Percentiles rank a stretch among this genome's conserved stretches.
phyloP scores from a whole-genome alignment of 1,139 yeast genomes.

The Candida sp. region DNA sequence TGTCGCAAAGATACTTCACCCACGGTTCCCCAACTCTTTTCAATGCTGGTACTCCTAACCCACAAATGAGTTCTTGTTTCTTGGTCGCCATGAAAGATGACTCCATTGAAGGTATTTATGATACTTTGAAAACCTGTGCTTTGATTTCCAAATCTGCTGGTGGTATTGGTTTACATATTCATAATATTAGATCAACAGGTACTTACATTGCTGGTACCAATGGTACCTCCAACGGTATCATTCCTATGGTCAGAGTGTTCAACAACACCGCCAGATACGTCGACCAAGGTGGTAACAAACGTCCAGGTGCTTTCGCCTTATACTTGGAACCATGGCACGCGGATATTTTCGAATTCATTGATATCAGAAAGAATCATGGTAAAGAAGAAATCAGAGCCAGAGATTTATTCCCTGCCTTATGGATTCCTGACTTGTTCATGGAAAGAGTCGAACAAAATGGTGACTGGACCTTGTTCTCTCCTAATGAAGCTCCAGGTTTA shows the following conservation, averaged over 20 bases:
- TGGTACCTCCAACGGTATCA: slow-evolving; percentile 84
- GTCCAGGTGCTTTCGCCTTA: slow-evolving; percentile 91
- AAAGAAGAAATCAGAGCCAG: slow-evolving; percentile 90
- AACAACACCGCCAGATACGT: slow-evolving; percentile 92
- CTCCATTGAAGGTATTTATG: slow-evolving; percentile 87
- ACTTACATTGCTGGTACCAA: slow-evolving; percentile 87
- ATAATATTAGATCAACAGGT: slow-evolving; percentile 82
- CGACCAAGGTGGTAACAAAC: slow-evolving; percentile 92
- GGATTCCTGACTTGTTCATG: slow-evolving; percentile 92
- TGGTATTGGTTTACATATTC: slow-evolving; percentile 84
- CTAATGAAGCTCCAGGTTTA: slow-evolving; percentile 84
- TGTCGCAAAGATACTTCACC: slow-evolving; percentile 82
- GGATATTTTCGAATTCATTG: slow-evolving; percentile 79
- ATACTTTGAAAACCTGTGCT: slow-evolving; percentile 83
- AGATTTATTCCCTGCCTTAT: slow-evolving; percentile 85
- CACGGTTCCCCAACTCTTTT: slow-evolving; percentile 90
- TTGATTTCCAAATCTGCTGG: slow-evolving; percentile 88
- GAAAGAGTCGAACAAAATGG: slow-evolving; percentile 76
- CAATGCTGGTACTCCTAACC: slow-evolving; percentile 86
- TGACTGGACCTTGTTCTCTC: slow-evolving; percentile 85
- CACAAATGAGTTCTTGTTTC: slow-evolving; percentile 90
- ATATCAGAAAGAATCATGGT: slow-evolving; percentile 86
- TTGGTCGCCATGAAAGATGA: slow-evolving; percentile 86
- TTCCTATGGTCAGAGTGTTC: slow-evolving; percentile 88
- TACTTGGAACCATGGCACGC: slow-evolving; percentile 93